Base-by-base conservation (phyloP, 352 stramenopile genomes). In the Blastocystis sp. region DNA sequence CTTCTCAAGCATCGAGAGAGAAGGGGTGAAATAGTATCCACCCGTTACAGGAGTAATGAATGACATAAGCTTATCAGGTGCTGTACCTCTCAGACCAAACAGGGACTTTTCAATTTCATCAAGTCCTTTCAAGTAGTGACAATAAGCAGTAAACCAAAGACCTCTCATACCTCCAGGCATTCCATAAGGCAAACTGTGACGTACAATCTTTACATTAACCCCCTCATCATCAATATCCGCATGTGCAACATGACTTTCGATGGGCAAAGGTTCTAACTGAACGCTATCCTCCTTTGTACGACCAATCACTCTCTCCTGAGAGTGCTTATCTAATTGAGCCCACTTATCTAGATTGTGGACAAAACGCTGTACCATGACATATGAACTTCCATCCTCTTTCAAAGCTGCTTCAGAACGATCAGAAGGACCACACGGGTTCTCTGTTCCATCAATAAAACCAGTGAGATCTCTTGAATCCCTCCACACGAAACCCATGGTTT, bases 11-110 rank as follows among this genome's bases (percentile, higher is more conserved):
- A 77, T 69, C 0, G 56, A 30, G 9, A 68, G 30, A 35, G 76
- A 77, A 77, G 76, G 76, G 24, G 42, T 57, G 40, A 87, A 87
- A 42, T 87, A 87, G 22, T 87, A 87, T 77, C 76, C 76, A 35
- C 76, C 76, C 0, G 76, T 87, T n/a, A 87, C 76, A 87, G 76
- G 76, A 87, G 76, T 87, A 58, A 87, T 87, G 60, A 48, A 87
- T 24, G 27, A 44, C 60, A 87, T 77, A 24, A 87, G 44, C 30
- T 77, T 53, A 27, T 87, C 76, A 24, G 30, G 27, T 24, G 5
- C 56, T 24, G 35, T 59, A 30, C 60, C 76, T 58, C 76, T 37
- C 37, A 77, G 15, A 70, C 76, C 76, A 87, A 77, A 77, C 4
- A 87, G 35, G 7, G 76, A 87, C 35, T 87, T 87, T 33, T 77